A percentile compares a stretch with the other conserved stretches of the same genome.
Conservation (phyloP, 164 flowering plant species). For the Aristolochia fimbriata region DNA sequence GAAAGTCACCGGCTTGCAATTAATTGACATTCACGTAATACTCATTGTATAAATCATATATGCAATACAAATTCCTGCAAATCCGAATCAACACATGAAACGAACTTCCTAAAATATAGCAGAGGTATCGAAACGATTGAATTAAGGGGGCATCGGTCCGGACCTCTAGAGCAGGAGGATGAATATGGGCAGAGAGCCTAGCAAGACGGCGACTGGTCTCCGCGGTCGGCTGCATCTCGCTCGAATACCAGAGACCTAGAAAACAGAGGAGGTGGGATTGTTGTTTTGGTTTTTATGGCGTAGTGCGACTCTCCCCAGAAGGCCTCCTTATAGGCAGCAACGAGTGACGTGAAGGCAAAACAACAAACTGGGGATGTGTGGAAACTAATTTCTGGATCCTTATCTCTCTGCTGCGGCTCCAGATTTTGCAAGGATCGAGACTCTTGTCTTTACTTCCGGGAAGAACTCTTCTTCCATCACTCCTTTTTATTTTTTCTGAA, state of each 20-base stretch:
- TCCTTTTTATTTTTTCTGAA: too few relatives aligned
- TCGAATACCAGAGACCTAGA: background rate
- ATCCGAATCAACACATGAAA: background rate
- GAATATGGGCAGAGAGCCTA: slow-evolving; percentile 70
- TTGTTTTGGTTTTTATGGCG: too few relatives aligned
- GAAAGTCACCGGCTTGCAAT: background rate
- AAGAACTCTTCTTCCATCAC: background rate
- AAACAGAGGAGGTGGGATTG: too few relatives aligned
- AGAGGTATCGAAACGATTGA: background rate
- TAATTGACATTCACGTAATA: background rate
- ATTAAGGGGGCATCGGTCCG: background rate
- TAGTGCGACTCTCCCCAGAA: too few relatives aligned
- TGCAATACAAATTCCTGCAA: slow-evolving; percentile 1
- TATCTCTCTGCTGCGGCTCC: slow-evolving; percentile 10
- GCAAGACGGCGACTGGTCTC: slow-evolving; percentile 61
- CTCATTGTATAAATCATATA: background rate
- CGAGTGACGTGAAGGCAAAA: slow-evolving; percentile 11
- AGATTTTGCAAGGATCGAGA: slow-evolving; percentile 2
- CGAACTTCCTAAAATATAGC: background rate
- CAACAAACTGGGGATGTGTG: slow-evolving; percentile 32
- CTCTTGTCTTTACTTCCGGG: background rate
- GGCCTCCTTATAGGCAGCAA: slow-evolving; percentile 4
- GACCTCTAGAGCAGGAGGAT: slow-evolving; percentile 55
- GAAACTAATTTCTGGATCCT: slow-evolving; percentile 15
- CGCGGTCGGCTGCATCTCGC: slow-evolving; percentile 30